phyloP scores from a whole-genome alignment of 1,139 yeast genomes.

The Saccharomyces uvarum region DNA sequence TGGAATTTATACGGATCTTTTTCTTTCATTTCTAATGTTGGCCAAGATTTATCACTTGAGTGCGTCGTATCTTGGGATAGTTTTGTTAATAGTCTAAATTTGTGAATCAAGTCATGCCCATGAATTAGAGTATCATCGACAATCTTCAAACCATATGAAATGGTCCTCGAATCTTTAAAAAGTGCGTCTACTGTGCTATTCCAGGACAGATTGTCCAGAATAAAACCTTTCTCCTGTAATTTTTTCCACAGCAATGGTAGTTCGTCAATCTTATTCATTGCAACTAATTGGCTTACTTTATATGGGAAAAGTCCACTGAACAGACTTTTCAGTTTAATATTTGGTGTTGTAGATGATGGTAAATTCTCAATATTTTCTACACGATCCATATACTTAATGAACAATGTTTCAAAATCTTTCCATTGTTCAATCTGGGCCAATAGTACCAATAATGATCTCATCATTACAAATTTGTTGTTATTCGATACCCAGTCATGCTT shows the following conservation, averaged over 20 bases:
- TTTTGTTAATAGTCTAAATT: slow-evolving; percentile 19
- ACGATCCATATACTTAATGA: slow-evolving; percentile 24
- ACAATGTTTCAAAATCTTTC: slow-evolving; percentile 31
- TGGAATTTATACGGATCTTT: slow-evolving; percentile 19
- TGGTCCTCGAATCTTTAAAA: slow-evolving; percentile 26
- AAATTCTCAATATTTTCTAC: slow-evolving; percentile 29
- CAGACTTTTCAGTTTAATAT: slow-evolving; percentile 22
- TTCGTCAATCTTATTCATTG: slow-evolving; percentile 20
- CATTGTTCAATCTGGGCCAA: slow-evolving; percentile 31
- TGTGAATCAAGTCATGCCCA: slow-evolving; percentile 32
- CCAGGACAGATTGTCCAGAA: slow-evolving; percentile 35
- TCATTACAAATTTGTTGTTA: slow-evolving; percentile 24
- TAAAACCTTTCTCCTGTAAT: slow-evolving; percentile 32
- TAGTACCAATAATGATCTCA: slow-evolving; percentile 30
- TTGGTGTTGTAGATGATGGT: slow-evolving; percentile 23
- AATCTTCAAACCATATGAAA: slow-evolving; percentile 34
- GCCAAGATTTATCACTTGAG: slow-evolving; percentile 13
- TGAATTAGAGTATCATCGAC: slow-evolving; percentile 37
- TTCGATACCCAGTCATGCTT: slow-evolving; percentile 16
- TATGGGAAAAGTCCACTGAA: slow-evolving; percentile 29
- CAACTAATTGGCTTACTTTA: slow-evolving; percentile 27
- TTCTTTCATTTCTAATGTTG: slow-evolving; percentile 17
- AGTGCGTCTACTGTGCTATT: slow-evolving; percentile 35
- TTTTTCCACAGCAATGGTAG: slow-evolving; percentile 29
- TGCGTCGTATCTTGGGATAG: slow-evolving; percentile 10